Percentiles rank a stretch among this genome's conserved stretches.
Evolutionary conservation across 192 early-diverging fungal species (phyloP).

Genomic region (Chytriomyces hyalinus): DNA sequence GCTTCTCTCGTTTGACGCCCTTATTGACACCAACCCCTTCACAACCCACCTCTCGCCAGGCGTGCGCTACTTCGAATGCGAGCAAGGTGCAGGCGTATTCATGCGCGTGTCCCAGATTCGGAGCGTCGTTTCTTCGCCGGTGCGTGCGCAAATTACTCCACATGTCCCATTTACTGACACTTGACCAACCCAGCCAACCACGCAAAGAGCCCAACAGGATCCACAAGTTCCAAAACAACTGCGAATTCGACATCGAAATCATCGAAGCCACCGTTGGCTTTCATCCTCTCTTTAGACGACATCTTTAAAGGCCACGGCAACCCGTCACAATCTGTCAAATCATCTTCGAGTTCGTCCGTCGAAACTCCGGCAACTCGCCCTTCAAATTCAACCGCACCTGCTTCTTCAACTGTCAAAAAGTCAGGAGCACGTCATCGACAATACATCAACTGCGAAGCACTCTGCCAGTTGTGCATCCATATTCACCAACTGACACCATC

Average conservation of each 20-base stretch:
- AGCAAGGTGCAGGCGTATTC: constrained; percentile 46
- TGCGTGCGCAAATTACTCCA: background rate
- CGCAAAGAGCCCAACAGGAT: no score
- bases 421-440: background rate
- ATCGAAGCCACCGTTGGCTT: background rate
- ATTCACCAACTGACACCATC: no score
- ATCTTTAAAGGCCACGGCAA: background rate
- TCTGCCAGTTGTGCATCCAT: background rate
- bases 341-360: background rate
- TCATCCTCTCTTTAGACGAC: background rate
- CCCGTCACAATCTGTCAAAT: background rate
- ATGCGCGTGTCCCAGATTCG: constrained; percentile 29
- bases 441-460: background rate
- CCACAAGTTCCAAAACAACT: no score
- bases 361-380: background rate
- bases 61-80: constrained; percentile 52
- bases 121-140: background rate
- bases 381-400: background rate
- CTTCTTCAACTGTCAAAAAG: background rate
- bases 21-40: no score
- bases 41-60: background rate
- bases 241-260: background rate
- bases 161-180: background rate
- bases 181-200: background rate
- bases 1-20: no score